Evolutionary conservation across 176 grass and related monocot genomes (phyloP), one percentile per base, ranked within the genome.

Genomic region (Panicum miliaceum): DNA sequence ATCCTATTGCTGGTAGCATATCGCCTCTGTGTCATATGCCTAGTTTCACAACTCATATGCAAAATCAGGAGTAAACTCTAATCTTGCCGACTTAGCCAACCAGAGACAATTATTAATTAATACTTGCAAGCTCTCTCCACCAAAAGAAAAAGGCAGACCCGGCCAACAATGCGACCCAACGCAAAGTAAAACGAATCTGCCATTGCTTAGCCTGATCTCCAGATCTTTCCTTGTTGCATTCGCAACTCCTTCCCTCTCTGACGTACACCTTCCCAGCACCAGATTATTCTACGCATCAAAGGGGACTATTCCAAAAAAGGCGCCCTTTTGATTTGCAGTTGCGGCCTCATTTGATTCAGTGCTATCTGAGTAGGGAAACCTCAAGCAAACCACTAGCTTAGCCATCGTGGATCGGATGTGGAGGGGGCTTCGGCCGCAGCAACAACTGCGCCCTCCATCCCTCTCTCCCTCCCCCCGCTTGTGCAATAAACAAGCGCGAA

Each of bases 311-410:
- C 40, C 40, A 8, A 20, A 86, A 81, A 81, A 9, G 59, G 2
- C 13, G 5, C 14, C 19, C 48, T 87, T 57, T 59, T 22, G 38
- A 36, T 75, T 68, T 12, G 58, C 78, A 51, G 11, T 41, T 45
- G 70, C 59, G 18, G 38, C 37, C 50, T 84, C 66, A 13, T 36
- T 65, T 47, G 14, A 13, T 53, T 51, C 68, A 84, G 90, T 92
- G 90, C 90, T 86, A 48, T 86, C 82, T 42, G 83, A 88, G 83
- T 86, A 83, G 46, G 86, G 83, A 78, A 74, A 76, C 67, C 79
- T 82, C 68, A 77, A 35, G 78, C 71, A 52, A 61, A 40, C 72
- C 86, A 88, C 86, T 83, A 79, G 4, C 37, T 4, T 4, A 64
- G 63, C 58, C 38, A 75, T 62, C 5, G 50, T 69, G 79, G 79